Evolutionary conservation across 1,139 yeast species (phyloP).

Genomic region (Geotrichum cucujoidarum): DNA sequence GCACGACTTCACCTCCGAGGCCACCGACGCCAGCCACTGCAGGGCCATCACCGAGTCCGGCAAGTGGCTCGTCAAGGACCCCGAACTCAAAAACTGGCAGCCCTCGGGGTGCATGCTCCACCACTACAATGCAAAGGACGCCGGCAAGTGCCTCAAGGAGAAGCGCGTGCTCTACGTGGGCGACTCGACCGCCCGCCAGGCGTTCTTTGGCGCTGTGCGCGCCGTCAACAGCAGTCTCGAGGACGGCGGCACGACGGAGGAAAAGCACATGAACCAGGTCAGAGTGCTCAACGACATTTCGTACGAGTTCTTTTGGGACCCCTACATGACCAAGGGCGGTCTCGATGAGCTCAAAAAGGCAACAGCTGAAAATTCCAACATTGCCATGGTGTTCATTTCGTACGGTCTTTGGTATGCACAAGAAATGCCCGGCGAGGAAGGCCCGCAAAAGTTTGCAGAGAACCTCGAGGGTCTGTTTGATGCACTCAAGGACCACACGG

Average conservation of each 20-base stretch:
- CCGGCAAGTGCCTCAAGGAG: constrained; percentile 21
- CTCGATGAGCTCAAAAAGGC: constrained; percentile 15
- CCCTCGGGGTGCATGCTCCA: constrained; percentile 26
- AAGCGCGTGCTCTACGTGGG: constrained; percentile 25
- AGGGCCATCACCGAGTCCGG: constrained; percentile 14
- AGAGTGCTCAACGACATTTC: constrained; percentile 19
- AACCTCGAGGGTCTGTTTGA: constrained; percentile 19
- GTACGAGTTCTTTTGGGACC: constrained; percentile 27
- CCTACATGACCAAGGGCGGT: constrained; percentile 23
- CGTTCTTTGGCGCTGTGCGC: constrained; percentile 24
- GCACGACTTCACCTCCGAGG: constrained; percentile 3
- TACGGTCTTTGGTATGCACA: constrained; percentile 23
- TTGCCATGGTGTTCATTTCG: constrained; percentile 22
- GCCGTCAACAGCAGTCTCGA: constrained; percentile 21
- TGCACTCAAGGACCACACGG: constrained; percentile 4
- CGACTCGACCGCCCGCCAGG: constrained; percentile 27
- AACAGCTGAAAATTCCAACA: constrained; percentile 14
- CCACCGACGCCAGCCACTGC: constrained; percentile 15
- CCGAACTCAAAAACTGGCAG: constrained; percentile 25
- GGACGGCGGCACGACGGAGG: constrained; percentile 18
- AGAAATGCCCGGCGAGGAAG: constrained; percentile 21
- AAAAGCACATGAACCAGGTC: constrained; percentile 20
- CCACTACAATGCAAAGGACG: constrained; percentile 22
- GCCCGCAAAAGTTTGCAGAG: constrained; percentile 16
- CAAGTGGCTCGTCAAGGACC: constrained; percentile 19